A percentile compares a stretch with the other conserved stretches of the same genome.
These are phyloP conservation scores for Rhazya stricta DNA, from an alignment of 257 asterid species.

Conservation along the genomic window DNA sequence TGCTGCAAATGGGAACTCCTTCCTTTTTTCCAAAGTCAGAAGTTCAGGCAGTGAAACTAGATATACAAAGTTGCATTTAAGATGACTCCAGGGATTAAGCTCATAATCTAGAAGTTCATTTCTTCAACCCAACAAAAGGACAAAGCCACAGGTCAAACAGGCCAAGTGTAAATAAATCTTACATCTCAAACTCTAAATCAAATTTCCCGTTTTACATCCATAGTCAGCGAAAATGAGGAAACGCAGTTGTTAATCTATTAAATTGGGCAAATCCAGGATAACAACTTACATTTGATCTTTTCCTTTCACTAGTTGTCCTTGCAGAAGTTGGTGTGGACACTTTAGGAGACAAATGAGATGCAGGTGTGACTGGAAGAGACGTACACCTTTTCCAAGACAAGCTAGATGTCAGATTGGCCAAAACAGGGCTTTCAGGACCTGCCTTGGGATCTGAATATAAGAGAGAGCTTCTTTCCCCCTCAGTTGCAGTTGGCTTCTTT, in stretches of 20 bases:
- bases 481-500: conserved; percentile 30
- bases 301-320: conserved; percentile 45
- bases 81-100: not conserved
- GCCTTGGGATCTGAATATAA: conserved; percentile 47
- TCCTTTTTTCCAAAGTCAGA: not conserved
- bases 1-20: not conserved
- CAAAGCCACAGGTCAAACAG: not conserved
- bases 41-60: not conserved
- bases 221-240: conserved; percentile 7
- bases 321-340: conserved; percentile 45
- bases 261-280: conserved; percentile 2
- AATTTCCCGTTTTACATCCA: conserved; percentile 4
- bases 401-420: conserved; percentile 31
- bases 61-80: not conserved
- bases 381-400: conserved; percentile 54
- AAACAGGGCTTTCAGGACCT: conserved; percentile 48
- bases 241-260: not conserved
- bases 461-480: conserved; percentile 66
- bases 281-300: conserved; percentile 47
- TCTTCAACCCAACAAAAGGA: not conserved
- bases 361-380: conserved; percentile 81
- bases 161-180: not conserved
- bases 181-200: conserved; percentile 8
- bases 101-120: not conserved
- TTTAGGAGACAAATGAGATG: conserved; percentile 49